Evolutionary conservation across 768 basidiomycete species (phyloP).

Genomic region (Pleurotus sapidus): DNA sequence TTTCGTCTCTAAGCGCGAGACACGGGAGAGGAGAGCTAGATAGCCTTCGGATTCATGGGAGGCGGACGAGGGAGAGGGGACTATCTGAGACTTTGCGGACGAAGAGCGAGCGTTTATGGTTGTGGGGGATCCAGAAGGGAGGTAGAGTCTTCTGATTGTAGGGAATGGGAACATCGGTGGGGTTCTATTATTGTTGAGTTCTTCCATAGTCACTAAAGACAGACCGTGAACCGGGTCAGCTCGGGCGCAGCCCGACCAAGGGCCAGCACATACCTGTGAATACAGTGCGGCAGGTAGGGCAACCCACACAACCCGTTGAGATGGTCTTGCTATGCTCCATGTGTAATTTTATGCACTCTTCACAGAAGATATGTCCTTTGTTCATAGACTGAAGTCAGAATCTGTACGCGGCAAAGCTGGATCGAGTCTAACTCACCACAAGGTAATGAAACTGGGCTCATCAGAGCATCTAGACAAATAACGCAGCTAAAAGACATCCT

Average conservation of each 20-base stretch:
- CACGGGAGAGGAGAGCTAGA: slow-evolving; percentile 1
- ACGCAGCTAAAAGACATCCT: slow-evolving; percentile 2
- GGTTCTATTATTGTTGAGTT: not conserved
- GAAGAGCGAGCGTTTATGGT: not conserved
- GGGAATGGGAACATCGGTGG: not conserved
- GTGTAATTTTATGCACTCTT: slow-evolving; percentile 7
- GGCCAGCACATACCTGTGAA: not conserved
- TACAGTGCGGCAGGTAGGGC: slow-evolving; percentile 1
- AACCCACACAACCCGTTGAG: slow-evolving; percentile 1
- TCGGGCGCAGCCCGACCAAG: no score
- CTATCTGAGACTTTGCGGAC: not conserved
- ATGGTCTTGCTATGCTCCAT: not conserved
- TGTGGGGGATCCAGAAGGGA: not conserved
- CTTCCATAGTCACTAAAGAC: slow-evolving; percentile 2
- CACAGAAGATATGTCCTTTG: slow-evolving; percentile 8
- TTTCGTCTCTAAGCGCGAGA: not conserved
- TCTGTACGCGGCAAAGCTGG: no score
- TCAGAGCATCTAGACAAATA: slow-evolving; percentile 9
- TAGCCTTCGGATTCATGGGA: slow-evolving; percentile 4
- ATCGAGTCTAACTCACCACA: slow-evolving; percentile 3
- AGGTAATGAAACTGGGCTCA: slow-evolving; percentile 8
- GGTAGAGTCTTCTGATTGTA: not conserved
- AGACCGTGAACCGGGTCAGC: no score
- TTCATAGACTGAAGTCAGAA: not conserved
- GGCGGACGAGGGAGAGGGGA: not conserved